These are phyloP conservation scores for Candida krabiensis DNA, from an alignment of 805 yeast genomes.

Conservation along the genomic window DNA sequence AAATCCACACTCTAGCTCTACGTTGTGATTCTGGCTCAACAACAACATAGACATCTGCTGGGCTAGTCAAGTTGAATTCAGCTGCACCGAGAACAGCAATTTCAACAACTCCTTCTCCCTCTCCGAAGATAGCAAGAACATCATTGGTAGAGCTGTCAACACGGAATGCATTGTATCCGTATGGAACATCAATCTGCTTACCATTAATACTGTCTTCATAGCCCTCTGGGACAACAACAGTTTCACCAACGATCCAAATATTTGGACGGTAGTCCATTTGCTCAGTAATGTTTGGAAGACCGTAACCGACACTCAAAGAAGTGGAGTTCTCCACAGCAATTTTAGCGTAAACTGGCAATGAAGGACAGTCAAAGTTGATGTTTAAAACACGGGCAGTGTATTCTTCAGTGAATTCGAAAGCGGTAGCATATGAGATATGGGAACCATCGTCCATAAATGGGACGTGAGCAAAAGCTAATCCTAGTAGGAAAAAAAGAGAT, in stretches of 20 bases:
- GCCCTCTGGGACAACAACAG: slow-evolving; percentile 1
- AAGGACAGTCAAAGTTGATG: slow-evolving; percentile 4
- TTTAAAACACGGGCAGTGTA: slow-evolving; percentile 1
- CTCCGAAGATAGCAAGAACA: slow-evolving; percentile 1
- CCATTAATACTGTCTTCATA: slow-evolving; percentile 3
- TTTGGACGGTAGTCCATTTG: slow-evolving; percentile 3
- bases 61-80: neutral
- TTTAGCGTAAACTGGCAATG: slow-evolving; percentile 2
- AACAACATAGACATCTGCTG: slow-evolving; percentile 3
- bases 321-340: slow-evolving; percentile 3
- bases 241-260: slow-evolving; percentile 4
- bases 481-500: slow-evolving; percentile 1
- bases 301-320: slow-evolving; percentile 1
- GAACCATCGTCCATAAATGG: slow-evolving; percentile 5
- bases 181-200: slow-evolving; percentile 1
- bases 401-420: slow-evolving; percentile 3
- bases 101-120: neutral
- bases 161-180: slow-evolving; percentile 2
- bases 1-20: slow-evolving; percentile 2
- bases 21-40: slow-evolving; percentile 3
- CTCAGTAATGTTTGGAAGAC: slow-evolving; percentile 2
- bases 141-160: slow-evolving; percentile 1
- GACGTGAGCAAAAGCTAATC: slow-evolving; percentile 2
- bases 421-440: slow-evolving; percentile 1
- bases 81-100: slow-evolving; percentile 2